A percentile compares a stretch with the other conserved stretches of the same genome.
These are phyloP conservation scores for Astragalus glycyphyllos DNA, from an alignment of 306 rosid species.

Conservation along the genomic window DNA sequence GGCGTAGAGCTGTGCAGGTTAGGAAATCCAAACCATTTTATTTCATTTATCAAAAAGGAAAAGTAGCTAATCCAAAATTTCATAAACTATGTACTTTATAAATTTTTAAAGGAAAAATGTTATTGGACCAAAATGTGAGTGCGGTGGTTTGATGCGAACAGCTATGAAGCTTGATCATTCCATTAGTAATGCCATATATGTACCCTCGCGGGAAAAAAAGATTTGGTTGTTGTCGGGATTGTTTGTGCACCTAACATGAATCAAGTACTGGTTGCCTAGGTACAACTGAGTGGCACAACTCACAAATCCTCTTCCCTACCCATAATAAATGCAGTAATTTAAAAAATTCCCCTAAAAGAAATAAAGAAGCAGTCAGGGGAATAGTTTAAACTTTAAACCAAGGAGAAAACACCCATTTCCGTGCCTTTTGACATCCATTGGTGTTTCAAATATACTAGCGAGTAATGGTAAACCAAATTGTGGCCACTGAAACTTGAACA, in stretches of 20 bases:
- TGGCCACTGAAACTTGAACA: too few species aligned
- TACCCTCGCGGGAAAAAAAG: neutral
- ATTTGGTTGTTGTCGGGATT: neutral
- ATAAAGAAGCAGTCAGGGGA: neutral
- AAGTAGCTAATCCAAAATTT: neutral
- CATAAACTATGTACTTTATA: neutral
- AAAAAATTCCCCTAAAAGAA: neutral
- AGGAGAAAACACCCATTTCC: neutral
- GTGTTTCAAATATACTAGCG: too few species aligned
- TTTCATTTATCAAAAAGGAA: conserved; percentile 1
- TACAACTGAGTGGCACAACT: neutral
- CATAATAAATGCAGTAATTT: neutral
- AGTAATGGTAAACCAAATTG: too few species aligned
- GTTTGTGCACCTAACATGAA: neutral
- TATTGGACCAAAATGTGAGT: conserved; percentile 8
- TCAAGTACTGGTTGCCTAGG: neutral
- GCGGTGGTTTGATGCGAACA: neutral
- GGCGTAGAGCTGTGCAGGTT: neutral
- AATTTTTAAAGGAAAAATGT: conserved; percentile 1
- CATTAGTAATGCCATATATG: neutral
- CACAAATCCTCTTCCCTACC: neutral
- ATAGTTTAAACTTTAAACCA: neutral
- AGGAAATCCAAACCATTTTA: neutral
- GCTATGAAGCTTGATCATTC: neutral
- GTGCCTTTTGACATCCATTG: neutral